phyloP scores from a whole-genome alignment of 2,329 filamentous ascomycete species.

The Trichoderma pleuroti region DNA sequence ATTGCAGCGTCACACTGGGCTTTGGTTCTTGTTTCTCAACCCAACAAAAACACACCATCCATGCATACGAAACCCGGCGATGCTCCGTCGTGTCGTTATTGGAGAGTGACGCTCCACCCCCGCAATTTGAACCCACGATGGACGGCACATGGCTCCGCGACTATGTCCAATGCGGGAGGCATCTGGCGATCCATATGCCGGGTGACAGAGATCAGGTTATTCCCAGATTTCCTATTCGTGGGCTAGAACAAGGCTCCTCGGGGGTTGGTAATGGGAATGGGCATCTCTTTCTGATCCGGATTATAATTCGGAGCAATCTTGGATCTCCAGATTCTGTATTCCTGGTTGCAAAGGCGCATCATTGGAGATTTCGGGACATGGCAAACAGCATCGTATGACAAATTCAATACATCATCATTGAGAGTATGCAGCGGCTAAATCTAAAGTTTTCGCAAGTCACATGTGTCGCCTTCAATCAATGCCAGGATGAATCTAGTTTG shows the following conservation, averaged over 20 bases:
- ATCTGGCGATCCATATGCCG: conserved; percentile 3
- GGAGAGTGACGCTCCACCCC: conserved; percentile 1
- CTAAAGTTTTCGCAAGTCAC: not conserved
- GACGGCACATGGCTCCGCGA: not conserved
- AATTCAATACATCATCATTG: not conserved
- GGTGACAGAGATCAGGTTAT: not conserved
- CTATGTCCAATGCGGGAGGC: conserved; percentile 2
- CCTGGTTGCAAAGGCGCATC: not conserved
- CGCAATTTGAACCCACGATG: not conserved
- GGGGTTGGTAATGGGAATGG: not conserved
- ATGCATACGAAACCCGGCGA: not conserved
- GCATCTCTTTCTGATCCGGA: not conserved
- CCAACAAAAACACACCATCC: not conserved
- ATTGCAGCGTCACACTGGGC: not conserved
- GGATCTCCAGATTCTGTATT: not conserved
- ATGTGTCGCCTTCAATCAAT: not conserved
- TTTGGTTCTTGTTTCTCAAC: not conserved
- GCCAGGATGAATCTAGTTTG: not conserved
- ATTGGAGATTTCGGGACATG: not conserved
- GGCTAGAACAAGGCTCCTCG: not conserved
- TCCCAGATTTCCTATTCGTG: not conserved
- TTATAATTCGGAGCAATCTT: not conserved
- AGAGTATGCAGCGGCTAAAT: not conserved
- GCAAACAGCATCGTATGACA: not conserved
- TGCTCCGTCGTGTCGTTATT: not conserved